These are phyloP conservation scores for Penicillium vulpinum DNA, from an alignment of 2,329 filamentous ascomycete species.

Conservation along the genomic window DNA sequence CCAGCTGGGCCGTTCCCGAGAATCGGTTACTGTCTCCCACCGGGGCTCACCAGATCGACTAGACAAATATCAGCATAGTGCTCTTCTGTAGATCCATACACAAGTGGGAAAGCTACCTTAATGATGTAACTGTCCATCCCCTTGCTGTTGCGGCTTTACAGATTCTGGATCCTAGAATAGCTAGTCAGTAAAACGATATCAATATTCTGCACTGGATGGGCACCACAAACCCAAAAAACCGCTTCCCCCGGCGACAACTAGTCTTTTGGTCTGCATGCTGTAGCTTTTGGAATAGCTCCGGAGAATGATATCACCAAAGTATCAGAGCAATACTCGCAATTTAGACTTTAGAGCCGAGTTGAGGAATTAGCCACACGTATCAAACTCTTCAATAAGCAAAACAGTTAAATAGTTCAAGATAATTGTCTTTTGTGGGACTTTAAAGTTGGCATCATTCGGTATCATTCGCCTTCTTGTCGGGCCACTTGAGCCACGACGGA, in stretches of 20 bases:
- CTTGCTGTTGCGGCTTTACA: constrained; percentile 83
- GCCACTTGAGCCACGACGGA: background rate
- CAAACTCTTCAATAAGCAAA: background rate
- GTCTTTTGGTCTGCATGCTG: constrained; percentile 65
- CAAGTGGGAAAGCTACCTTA: constrained; percentile 64
- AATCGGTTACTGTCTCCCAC: constrained; percentile 79
- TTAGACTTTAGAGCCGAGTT: background rate
- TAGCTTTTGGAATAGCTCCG: constrained; percentile 11
- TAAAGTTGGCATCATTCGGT: constrained; percentile 2
- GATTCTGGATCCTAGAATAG: constrained; percentile 65
- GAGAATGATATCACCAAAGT: constrained; percentile 7
- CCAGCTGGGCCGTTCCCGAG: constrained; percentile 72
- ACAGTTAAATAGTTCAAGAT: background rate
- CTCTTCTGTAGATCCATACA: background rate
- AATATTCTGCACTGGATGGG: background rate
- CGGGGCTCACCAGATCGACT: constrained; percentile 88
- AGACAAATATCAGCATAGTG: constrained; percentile 13
- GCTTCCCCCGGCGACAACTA: constrained; percentile 91
- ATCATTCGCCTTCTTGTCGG: constrained; percentile 1
- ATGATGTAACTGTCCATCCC: constrained; percentile 88
- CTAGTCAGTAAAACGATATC: constrained; percentile 13
- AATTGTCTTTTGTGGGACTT: background rate
- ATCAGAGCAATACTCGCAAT: background rate
- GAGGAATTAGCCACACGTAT: background rate
- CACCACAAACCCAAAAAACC: constrained; percentile 72